Percentiles rank a stretch among this genome's conserved stretches.
phyloP scores from a whole-genome alignment of 257 asterid genomes.

The Capsicum chinense region DNA sequence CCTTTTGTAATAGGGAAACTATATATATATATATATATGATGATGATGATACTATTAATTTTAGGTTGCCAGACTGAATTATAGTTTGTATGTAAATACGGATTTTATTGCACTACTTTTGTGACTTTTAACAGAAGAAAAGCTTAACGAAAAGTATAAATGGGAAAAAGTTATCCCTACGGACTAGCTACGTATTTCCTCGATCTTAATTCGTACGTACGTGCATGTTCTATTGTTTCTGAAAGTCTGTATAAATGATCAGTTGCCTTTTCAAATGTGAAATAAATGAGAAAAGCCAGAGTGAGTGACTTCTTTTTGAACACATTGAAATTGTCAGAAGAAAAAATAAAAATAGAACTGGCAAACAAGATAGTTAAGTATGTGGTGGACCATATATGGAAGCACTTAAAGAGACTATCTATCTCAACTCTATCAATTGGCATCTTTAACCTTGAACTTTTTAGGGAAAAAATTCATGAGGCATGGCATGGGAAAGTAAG shows the following conservation, averaged over 20 bases:
- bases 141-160: neutral
- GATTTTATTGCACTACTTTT: neutral
- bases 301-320: neutral
- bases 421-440: conserved; percentile 21
- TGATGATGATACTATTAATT: neutral
- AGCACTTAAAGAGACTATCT: neutral
- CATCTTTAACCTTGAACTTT: neutral
- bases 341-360: neutral
- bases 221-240: neutral
- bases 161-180: neutral
- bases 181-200: neutral
- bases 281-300: conserved; percentile 23
- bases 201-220: too few relatives aligned
- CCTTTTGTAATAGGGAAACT: neutral
- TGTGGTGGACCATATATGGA: conserved; percentile 17
- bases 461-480: neutral
- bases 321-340: conserved; percentile 11
- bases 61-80: neutral
- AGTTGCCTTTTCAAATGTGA: conserved; percentile 28
- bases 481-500: neutral
- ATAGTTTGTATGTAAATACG: neutral
- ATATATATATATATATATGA: neutral
- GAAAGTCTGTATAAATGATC: neutral
- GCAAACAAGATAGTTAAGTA: neutral
- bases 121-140: neutral